Conservation (phyloP, 2,329 filamentous ascomycete species). For the Claviceps spartinae region DNA sequence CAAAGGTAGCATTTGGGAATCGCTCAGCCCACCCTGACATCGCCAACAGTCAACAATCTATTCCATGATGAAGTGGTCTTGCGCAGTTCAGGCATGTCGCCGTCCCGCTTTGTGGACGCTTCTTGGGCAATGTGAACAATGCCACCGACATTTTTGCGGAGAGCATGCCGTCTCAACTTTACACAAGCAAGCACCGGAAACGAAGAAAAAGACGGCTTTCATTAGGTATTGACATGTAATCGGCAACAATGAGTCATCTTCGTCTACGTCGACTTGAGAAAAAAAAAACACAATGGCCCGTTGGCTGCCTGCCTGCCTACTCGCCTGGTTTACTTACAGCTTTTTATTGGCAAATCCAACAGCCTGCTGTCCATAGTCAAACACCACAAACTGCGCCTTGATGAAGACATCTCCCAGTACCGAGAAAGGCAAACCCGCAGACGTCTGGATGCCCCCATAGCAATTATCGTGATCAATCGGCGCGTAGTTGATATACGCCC, state of each 20-base stretch:
- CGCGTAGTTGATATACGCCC: conserved; percentile 25
- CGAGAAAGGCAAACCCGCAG: conserved; percentile 22
- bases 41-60: neutral
- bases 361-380: conserved; percentile 18
- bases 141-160: conserved; percentile 21
- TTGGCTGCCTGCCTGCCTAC: conserved; percentile 28
- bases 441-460: conserved; percentile 25
- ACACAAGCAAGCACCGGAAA: too few relatives aligned
- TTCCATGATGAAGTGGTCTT: neutral
- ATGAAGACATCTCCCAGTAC: conserved; percentile 29
- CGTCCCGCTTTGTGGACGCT: neutral
- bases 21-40: neutral
- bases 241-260: too few relatives aligned
- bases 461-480: conserved; percentile 14
- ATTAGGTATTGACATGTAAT: too few relatives aligned
- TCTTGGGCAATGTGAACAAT: conserved; percentile 29
- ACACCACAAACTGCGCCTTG: conserved; percentile 31
- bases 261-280: too few relatives aligned
- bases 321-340: neutral
- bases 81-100: neutral
- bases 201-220: too few relatives aligned
- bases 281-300: conserved; percentile 19
- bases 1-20: neutral
- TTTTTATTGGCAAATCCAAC: conserved; percentile 28
- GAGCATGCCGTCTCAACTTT: too few relatives aligned